A percentile compares a stretch with the other conserved stretches of the same genome.
Evolutionary conservation across 2,329 filamentous ascomycete species (phyloP).

Genomic region (Sclerotinia subarctica): DNA sequence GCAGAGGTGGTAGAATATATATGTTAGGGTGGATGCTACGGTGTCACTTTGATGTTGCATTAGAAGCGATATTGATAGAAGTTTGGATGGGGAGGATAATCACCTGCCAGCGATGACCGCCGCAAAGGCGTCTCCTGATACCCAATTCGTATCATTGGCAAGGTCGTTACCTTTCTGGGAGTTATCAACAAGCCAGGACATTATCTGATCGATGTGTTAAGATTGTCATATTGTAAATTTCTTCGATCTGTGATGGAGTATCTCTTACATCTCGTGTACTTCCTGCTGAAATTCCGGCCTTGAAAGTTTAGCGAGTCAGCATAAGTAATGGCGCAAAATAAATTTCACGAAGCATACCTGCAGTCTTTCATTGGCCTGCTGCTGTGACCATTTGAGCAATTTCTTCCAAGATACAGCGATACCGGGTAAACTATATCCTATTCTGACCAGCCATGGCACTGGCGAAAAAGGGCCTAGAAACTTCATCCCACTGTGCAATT

Average conservation of each 20-base stretch:
- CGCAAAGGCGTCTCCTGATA: background rate
- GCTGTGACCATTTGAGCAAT: no score
- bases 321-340: background rate
- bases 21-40: constrained; percentile 41
- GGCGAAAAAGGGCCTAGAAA: constrained; percentile 24
- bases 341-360: background rate
- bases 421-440: constrained; percentile 25
- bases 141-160: background rate
- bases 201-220: background rate
- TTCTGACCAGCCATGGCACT: constrained; percentile 29
- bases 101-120: background rate
- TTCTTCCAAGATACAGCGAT: background rate
- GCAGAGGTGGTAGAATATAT: constrained; percentile 40
- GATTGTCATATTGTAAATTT: background rate
- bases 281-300: background rate
- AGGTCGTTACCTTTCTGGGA: background rate
- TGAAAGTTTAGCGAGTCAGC: background rate
- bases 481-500: constrained; percentile 13
- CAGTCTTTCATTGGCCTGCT: background rate
- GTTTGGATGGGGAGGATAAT: background rate
- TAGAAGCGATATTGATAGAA: background rate
- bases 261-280: background rate
- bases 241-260: background rate
- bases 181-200: background rate
- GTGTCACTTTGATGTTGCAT: constrained; percentile 39